A percentile compares a stretch with the other conserved stretches of the same genome.
These are phyloP conservation scores for Podaxis sp. DNA, from an alignment of 768 basidiomycete genomes.

Conservation along the genomic window DNA sequence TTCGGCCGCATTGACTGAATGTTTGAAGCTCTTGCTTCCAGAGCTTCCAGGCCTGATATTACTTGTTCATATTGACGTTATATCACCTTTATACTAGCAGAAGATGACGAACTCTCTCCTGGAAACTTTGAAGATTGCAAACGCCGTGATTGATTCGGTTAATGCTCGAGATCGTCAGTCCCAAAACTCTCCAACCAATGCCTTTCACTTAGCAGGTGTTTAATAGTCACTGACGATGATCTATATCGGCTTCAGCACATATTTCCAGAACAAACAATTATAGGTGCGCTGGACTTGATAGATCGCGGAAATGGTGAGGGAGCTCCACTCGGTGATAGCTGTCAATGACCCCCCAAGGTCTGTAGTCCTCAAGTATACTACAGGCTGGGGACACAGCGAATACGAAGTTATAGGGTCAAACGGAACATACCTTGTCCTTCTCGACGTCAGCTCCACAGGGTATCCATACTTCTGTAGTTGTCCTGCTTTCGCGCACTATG, in stretches of 20 bases:
- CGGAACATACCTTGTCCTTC: conserved; percentile 54
- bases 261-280: conserved; percentile 57
- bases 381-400: conserved; percentile 52
- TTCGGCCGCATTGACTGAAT: too few species aligned
- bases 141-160: conserved; percentile 7
- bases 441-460: conserved; percentile 34
- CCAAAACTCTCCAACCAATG: not conserved
- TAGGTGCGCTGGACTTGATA: conserved; percentile 74
- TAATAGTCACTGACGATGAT: conserved; percentile 39
- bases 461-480: conserved; percentile 66
- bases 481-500: conserved; percentile 64
- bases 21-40: too few species aligned
- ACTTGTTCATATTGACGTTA: not conserved
- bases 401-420: conserved; percentile 69
- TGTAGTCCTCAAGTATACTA: conserved; percentile 49
- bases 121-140: not conserved
- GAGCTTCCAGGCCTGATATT: not conserved
- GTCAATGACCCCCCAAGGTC: not conserved
- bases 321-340: not conserved
- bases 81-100: not conserved
- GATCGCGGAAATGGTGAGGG: conserved; percentile 62
- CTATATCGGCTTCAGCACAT: conserved; percentile 52
- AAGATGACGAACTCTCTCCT: not conserved
- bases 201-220: not conserved
- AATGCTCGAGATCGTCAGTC: not conserved